These are phyloP conservation scores for Athelia psychrophila DNA, from an alignment of 1,284 basidiomycete genomes.

Conservation along the genomic window DNA sequence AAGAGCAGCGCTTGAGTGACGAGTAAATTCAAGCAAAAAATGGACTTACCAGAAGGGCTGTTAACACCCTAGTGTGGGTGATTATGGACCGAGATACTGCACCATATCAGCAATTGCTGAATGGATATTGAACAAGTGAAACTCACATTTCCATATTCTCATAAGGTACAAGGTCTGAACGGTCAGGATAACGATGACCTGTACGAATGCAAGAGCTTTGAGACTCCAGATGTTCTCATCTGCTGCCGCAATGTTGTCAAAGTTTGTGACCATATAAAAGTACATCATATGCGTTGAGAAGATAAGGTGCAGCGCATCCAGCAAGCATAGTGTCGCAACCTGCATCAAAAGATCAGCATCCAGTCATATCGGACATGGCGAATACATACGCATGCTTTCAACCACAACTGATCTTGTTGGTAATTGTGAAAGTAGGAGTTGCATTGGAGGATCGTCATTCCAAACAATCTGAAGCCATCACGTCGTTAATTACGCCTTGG, in stretches of 20 bases:
- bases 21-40: too few species aligned
- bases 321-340: not conserved
- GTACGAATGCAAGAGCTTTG: not conserved
- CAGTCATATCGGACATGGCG: not conserved
- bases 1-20: too few species aligned
- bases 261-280: not conserved
- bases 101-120: not conserved
- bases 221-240: not conserved
- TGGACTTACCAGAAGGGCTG: not conserved
- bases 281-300: not conserved
- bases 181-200: not conserved
- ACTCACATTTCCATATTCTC: constrained; percentile 1
- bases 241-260: not conserved
- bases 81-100: not conserved
- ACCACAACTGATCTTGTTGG: not conserved
- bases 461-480: not conserved
- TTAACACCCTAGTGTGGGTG: not conserved
- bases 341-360: not conserved
- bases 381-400: not conserved
- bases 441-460: not conserved
- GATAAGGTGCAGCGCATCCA: not conserved
- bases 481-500: not conserved
- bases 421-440: not conserved
- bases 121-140: not conserved
- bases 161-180: not conserved